Conservation (phyloP, 306 rosid species). For the Argentina anserina region DNA sequence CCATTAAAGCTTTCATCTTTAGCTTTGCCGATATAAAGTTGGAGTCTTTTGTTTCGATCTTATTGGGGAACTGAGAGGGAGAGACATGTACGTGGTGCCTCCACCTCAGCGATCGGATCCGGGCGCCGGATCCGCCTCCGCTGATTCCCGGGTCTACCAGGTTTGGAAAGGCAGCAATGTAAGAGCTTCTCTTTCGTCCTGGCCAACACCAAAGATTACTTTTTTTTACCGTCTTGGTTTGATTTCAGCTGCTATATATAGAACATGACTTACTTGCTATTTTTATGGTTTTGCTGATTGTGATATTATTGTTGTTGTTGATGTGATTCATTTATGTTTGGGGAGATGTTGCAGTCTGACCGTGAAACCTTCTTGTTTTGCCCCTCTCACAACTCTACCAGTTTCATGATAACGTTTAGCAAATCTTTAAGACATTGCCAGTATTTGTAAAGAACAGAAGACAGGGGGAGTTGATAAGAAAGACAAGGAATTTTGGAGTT, state of each 20-base stretch:
- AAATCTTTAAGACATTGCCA: background rate
- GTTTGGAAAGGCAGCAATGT: conserved; percentile 98
- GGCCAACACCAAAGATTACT: background rate
- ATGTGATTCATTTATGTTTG: background rate
- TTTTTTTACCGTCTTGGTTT: background rate
- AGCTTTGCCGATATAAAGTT: background rate
- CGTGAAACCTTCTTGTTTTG: no score
- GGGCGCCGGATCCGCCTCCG: conserved; percentile 60
- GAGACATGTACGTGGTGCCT: conserved; percentile 83
- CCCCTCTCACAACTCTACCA: no score
- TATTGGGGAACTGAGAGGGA: conserved; percentile 11
- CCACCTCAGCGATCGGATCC: conserved; percentile 88
- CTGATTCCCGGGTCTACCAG: conserved; percentile 73
- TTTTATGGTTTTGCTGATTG: background rate
- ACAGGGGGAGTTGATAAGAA: background rate
- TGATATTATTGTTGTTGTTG: background rate
- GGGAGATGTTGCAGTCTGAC: background rate
- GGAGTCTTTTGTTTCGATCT: background rate
- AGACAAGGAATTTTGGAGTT: background rate
- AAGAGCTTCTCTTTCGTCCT: conserved; percentile 31
- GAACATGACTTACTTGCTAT: background rate
- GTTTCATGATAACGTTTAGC: background rate
- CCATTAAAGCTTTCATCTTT: background rate
- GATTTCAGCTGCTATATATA: background rate
- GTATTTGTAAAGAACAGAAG: background rate